Base-by-base conservation (phyloP, 768 basidiomycete genomes). In the Sporobolomyces pararoseus region DNA sequence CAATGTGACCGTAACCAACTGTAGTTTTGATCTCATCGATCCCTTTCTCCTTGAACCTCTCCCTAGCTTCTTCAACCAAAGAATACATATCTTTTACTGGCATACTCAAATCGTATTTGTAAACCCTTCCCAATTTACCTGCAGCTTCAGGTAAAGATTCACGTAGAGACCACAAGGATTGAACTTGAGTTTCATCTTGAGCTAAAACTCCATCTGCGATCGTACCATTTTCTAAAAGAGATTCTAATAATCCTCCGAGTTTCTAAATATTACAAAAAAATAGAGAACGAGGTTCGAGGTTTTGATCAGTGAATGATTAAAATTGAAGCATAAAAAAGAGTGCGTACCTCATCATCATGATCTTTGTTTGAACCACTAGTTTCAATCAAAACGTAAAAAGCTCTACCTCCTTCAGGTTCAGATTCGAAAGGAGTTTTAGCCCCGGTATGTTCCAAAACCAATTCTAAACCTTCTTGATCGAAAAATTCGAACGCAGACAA, bases 401-500 rank as follows among this genome's bases (percentile, higher is more conserved):
- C 93, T 77, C 87, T 83, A 32, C 91, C 86, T 61, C 88, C 87
- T 72, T 86, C 84, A 52, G 89, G 83, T 67, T 92, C 89, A 57
- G 88, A 83, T 58, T 88, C 85, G 60, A 85, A 84, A 42, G 95
- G 83, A 17, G 87, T 87, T 59, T 88, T 85, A 27, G 89, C 88
- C 72, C 91, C 87, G 0, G 89, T 88, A 59, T 78, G 78, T 55
- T 75, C 66, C 29, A 77, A 75, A 35, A 88, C 87, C 65, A 94
- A 82, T 60, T 93, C 86, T 78, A 91, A 91, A 2, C 89, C 85
- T 17, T 87, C 87, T 62, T 89, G 84, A 78, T 99, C 95, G 58
- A 94, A 90, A 80, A 89, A 98, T 80, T 99, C 95, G 80, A 98
- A 98, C 0, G 96, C 95, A 12, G 91, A 94, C 34, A 99, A 85